Evolutionary conservation across 1,284 basidiomycete species (phyloP), one percentile per base, ranked within the genome.

Genomic region (Stereum hirsutum): DNA sequence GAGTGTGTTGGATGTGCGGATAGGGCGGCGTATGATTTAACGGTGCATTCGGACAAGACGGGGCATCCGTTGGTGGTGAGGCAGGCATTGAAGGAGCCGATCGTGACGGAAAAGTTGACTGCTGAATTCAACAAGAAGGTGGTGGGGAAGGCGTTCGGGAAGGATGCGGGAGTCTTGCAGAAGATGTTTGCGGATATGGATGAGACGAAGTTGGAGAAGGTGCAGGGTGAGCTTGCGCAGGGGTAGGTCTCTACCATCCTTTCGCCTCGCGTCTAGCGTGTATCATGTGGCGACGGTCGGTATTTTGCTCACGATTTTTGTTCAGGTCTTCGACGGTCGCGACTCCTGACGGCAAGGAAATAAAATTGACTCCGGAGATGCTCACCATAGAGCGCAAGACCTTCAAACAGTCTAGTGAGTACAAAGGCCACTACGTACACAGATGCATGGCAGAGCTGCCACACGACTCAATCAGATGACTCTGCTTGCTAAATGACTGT

Each of bases 1-100:
- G 96, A 99, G 68, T 99, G 95, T 63, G 94, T 98, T 41, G 96
- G 95, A n/a, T 99, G 96, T 65, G 95, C 96, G 37, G 95, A 99
- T 66, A 85, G 96, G 44, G 90, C 91, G 8, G 96, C 96, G 24
- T 99, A 97, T 65, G 96, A 99, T 59, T 59, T 88, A 52, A 70
- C 68, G 24, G 83, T 87, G 39, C 66, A 68, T 51, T 56, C 54
- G 45, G 54, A 55, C 12, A 77, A 64, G 62, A 89, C 86, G 26
- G 81, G 81, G 0, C 78, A 82, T 51, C 70, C 81, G 24, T 70
- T 95, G 20, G 75, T 90, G 21, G 92, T 94, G 30, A 78, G 92
- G 41, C 78, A 94, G 66, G 80, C 82, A 37, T 69, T 98, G 47
- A 85, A 88, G 58, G 82, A 92, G 60, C 89, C 92, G 15, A 70